phyloP scores from a whole-genome alignment of 352 stramenopile genomes.

The Pythium folliculosum region DNA sequence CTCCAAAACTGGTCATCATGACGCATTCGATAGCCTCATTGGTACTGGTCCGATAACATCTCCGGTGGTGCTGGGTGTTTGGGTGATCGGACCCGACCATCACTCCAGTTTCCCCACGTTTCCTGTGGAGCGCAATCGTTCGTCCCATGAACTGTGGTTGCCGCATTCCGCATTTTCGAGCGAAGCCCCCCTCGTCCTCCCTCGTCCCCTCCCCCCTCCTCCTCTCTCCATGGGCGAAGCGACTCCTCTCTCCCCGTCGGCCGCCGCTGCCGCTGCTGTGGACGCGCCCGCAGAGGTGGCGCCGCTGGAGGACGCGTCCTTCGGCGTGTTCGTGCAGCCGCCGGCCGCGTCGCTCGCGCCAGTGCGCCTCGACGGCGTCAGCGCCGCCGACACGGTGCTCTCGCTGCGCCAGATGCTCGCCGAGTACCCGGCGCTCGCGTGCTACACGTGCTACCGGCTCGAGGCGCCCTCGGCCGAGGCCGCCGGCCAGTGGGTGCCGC shows the following conservation, averaged over 20 bases:
- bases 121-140: constrained; percentile 29
- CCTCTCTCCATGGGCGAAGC: constrained; percentile 24
- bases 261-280: constrained; percentile 1
- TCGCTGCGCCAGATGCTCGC: constrained; percentile 80
- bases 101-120: constrained; percentile 21
- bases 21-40: too few relatives aligned
- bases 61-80: constrained; percentile 21
- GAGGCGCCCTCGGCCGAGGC: constrained; percentile 37
- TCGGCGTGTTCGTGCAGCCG: constrained; percentile 60
- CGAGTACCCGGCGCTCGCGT: constrained; percentile 80
- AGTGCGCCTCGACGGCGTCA: constrained; percentile 74
- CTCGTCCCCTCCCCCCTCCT: neutral
- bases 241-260: constrained; percentile 10
- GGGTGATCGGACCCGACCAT: constrained; percentile 23
- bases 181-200: neutral
- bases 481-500: constrained; percentile 36
- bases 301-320: constrained; percentile 47
- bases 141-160: neutral
- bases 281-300: constrained; percentile 10
- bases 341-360: constrained; percentile 30
- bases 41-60: constrained; percentile 17
- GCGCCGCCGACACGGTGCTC: constrained; percentile 74
- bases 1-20: too few relatives aligned
- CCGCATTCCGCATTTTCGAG: constrained; percentile 13
- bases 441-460: constrained; percentile 87